These are phyloP conservation scores for Nematodospora valgi DNA, from an alignment of 805 yeast genomes.

Conservation along the genomic window DNA sequence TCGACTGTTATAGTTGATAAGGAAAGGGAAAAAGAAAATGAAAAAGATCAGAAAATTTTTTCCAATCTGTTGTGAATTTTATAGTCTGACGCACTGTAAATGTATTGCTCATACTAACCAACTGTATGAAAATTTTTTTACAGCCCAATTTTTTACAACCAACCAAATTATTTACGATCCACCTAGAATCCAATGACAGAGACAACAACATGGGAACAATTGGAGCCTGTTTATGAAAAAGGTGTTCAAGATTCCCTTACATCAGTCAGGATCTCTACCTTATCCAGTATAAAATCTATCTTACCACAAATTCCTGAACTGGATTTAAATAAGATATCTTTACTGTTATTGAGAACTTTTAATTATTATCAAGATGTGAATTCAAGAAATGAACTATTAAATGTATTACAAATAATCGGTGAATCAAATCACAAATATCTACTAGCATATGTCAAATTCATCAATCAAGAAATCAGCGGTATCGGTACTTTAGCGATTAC, in stretches of 20 bases:
- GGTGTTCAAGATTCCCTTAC: constrained; percentile 33
- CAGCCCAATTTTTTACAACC: background rate
- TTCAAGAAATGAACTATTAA: constrained; percentile 43
- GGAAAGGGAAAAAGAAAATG: constrained; percentile 28
- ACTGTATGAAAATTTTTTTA: too few relatives aligned
- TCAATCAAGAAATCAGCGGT: constrained; percentile 28
- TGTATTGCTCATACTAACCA: too few relatives aligned
- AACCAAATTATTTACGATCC: background rate
- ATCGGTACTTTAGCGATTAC: constrained; percentile 43
- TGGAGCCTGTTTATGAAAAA: constrained; percentile 20
- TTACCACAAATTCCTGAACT: constrained; percentile 18
- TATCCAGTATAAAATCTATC: constrained; percentile 25
- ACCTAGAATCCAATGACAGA: background rate
- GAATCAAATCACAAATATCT: constrained; percentile 27
- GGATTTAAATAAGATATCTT: constrained; percentile 20
- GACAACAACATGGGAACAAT: constrained; percentile 18
- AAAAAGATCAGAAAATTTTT: constrained; percentile 1
- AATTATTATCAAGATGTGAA: constrained; percentile 47
- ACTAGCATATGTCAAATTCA: constrained; percentile 35
- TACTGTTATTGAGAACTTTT: constrained; percentile 44
- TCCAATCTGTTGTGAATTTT: too few relatives aligned
- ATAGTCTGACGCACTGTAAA: too few relatives aligned
- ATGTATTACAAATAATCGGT: constrained; percentile 37
- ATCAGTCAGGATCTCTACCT: constrained; percentile 30
- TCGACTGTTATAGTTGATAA: constrained; percentile 59